Percentiles rank a stretch among this genome's conserved stretches.
phyloP scores from a whole-genome alignment of 495 filamentous ascomycete genomes.

The Glonium stellatum region DNA sequence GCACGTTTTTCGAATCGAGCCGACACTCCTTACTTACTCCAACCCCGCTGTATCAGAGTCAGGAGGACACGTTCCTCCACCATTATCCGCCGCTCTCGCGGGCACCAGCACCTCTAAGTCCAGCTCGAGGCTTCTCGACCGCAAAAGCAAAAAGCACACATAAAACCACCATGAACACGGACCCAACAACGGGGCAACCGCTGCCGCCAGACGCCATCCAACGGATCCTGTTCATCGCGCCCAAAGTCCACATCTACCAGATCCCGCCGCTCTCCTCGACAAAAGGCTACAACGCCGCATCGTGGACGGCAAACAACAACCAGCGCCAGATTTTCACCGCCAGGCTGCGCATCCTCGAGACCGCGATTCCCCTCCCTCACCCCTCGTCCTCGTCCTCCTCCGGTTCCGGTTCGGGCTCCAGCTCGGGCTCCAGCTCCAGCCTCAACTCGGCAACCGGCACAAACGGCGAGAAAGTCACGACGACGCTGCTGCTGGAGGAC shows the following conservation, averaged over 20 bases:
- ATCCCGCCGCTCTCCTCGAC: constrained; percentile 66
- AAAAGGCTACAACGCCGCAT: constrained; percentile 64
- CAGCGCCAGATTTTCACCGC: constrained; percentile 72
- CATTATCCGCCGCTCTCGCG: background rate
- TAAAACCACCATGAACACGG: constrained; percentile 34
- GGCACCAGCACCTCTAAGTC: background rate
- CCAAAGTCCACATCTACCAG: constrained; percentile 68
- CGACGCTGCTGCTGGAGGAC: constrained; percentile 71
- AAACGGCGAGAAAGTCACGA: constrained; percentile 49
- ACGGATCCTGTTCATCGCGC: constrained; percentile 64
- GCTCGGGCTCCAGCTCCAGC: too few species aligned
- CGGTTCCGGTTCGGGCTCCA: too few species aligned
- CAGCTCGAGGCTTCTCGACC: background rate
- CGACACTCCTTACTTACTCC: background rate
- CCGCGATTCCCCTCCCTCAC: constrained; percentile 44
- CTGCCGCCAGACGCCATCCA: constrained; percentile 64
- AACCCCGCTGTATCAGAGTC: background rate
- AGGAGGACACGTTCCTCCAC: background rate
- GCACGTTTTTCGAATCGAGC: background rate
- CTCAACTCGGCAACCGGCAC: background rate
- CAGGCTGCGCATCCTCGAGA: constrained; percentile 72
- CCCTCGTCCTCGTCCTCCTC: constrained; percentile 12
- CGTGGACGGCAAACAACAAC: constrained; percentile 66
- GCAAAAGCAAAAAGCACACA: background rate
- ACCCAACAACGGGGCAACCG: constrained; percentile 51